These are phyloP conservation scores for Trichoderma citrinoviride DNA, from an alignment of 2,329 filamentous ascomycete species.

Conservation along the genomic window DNA sequence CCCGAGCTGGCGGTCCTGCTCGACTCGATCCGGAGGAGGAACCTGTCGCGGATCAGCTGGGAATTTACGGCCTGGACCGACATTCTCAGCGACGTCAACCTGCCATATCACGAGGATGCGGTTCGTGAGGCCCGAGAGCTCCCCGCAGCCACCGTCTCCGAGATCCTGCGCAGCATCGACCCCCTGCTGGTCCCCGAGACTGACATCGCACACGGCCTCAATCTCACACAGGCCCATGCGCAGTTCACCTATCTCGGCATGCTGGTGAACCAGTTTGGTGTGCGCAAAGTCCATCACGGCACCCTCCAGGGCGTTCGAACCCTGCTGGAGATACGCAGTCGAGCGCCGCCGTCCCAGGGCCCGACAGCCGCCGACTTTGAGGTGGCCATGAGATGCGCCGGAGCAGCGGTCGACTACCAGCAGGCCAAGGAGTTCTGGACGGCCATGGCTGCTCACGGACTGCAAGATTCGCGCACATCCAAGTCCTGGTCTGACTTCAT, in stretches of 20 bases:
- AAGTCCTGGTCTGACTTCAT: conserved; percentile 46
- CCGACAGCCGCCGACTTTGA: conserved; percentile 44
- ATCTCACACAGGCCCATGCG: conserved; percentile 41
- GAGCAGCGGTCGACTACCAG: conserved; percentile 41
- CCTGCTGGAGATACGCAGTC: conserved; percentile 36
- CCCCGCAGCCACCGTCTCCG: conserved; percentile 57
- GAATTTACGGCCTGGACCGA: conserved; percentile 32
- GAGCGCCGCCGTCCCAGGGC: conserved; percentile 24
- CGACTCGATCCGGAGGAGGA: conserved; percentile 33
- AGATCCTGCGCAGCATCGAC: conserved; percentile 61
- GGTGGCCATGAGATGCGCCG: conserved; percentile 47
- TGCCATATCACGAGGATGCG: conserved; percentile 27
- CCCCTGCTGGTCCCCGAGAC: conserved; percentile 50
- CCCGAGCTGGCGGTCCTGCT: conserved; percentile 31
- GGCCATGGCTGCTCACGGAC: conserved; percentile 30
- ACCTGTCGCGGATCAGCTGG: conserved; percentile 27
- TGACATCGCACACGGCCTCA: conserved; percentile 46
- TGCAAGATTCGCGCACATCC: conserved; percentile 34
- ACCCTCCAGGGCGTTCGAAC: conserved; percentile 38
- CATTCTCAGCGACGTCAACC: conserved; percentile 25
- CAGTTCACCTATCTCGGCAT: conserved; percentile 39
- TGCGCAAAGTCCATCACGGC: conserved; percentile 41
- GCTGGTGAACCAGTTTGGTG: conserved; percentile 44
- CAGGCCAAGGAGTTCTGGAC: conserved; percentile 39
- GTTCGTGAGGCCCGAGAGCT: conserved; percentile 40